Percentiles rank a stretch among this genome's conserved stretches.
phyloP scores from a whole-genome alignment of 2,329 filamentous ascomycete genomes.

The Penicillium sp. region DNA sequence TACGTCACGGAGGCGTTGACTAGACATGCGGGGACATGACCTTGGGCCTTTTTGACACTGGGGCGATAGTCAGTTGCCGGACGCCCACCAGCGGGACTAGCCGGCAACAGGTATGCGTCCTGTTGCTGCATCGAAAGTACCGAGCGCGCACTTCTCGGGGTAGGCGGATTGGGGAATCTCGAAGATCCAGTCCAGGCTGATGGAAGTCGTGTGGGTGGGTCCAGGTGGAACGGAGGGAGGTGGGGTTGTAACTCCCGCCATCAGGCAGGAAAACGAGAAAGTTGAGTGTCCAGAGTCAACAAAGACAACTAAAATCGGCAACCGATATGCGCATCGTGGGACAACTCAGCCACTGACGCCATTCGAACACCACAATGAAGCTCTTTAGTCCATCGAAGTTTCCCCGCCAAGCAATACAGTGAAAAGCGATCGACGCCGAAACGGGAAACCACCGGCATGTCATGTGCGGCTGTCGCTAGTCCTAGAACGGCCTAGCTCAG shows the following conservation, averaged over 20 bases:
- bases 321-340: background rate
- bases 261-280: conserved; percentile 15
- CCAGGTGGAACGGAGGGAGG: conserved; percentile 30
- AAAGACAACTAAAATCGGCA: background rate
- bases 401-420: background rate
- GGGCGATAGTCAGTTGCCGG: conserved; percentile 74
- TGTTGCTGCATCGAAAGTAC: conserved; percentile 50
- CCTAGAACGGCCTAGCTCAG: conserved; percentile 37
- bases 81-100: conserved; percentile 71
- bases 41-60: conserved; percentile 74
- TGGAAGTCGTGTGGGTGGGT: conserved; percentile 32
- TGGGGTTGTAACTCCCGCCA: conserved; percentile 32
- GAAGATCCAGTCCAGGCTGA: conserved; percentile 29
- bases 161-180: conserved; percentile 26
- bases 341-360: background rate
- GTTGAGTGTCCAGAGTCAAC: background rate
- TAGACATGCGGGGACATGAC: conserved; percentile 84
- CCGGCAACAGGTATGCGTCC: conserved; percentile 89
- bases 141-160: conserved; percentile 27
- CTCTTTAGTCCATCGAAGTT: background rate
- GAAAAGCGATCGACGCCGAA: conserved; percentile 42
- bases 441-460: conserved; percentile 48
- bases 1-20: conserved; percentile 99
- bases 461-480: conserved; percentile 43
- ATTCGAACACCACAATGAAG: background rate